Percentiles rank a stretch among this genome's conserved stretches.
Evolutionary conservation across 208 protist genomes (phyloP).

Genomic region (Wallacemonas sp.): DNA sequence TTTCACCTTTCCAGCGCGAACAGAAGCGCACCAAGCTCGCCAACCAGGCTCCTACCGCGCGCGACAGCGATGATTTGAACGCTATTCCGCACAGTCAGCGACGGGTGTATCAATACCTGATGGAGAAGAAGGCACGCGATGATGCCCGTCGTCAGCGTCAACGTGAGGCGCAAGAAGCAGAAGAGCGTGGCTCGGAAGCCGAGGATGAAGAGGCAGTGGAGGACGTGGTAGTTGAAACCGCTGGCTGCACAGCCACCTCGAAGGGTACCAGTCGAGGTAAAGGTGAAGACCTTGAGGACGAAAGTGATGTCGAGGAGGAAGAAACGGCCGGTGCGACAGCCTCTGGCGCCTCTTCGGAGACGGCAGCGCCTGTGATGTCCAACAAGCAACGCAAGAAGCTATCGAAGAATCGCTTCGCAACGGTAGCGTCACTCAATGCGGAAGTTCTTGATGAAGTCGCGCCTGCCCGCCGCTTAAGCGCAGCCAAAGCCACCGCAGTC

Average conservation of each 20-base stretch:
- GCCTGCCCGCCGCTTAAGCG: constrained; percentile 12
- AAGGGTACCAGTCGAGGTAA: too few species aligned
- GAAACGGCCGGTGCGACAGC: too few species aligned
- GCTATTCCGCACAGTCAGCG: constrained; percentile 69
- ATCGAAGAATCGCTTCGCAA: constrained; percentile 4
- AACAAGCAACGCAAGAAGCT: constrained; percentile 14
- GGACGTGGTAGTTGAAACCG: too few species aligned
- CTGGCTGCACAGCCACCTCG: too few species aligned
- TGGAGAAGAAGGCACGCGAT: constrained; percentile 36
- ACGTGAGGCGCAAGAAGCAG: constrained; percentile 27
- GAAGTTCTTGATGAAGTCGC: constrained; percentile 28
- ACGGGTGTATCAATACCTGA: constrained; percentile 58
- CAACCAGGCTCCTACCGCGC: constrained; percentile 69
- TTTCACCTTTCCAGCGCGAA: constrained; percentile 86
- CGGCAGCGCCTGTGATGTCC: neutral
- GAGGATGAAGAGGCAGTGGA: constrained; percentile 3
- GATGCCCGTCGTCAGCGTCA: constrained; percentile 28
- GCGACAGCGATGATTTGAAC: constrained; percentile 33
- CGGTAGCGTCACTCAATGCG: constrained; percentile 35
- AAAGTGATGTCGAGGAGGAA: constrained; percentile 8
- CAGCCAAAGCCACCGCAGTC: neutral
- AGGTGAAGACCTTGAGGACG: constrained; percentile 7
- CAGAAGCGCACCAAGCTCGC: constrained; percentile 63
- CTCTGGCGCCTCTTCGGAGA: too few species aligned
- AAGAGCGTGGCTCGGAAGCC: constrained; percentile 14